Percentiles rank a stretch among this genome's conserved stretches.
phyloP scores from a whole-genome alignment of 805 yeast species.

The Starmera dryadoides region DNA sequence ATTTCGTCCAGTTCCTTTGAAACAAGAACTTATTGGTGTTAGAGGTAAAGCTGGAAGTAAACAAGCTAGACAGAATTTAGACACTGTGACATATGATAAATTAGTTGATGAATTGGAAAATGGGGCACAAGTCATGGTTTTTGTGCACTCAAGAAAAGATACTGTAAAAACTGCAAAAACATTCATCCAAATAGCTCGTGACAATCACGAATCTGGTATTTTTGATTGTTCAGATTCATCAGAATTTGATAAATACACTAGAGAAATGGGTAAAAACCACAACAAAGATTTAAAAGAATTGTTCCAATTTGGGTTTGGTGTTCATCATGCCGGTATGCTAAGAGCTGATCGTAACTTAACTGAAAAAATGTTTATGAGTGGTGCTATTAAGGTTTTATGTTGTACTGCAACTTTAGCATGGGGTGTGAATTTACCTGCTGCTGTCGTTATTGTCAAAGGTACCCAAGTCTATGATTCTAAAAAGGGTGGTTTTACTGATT shows the following conservation, averaged over 20 bases:
- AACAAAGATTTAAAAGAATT: slow-evolving; percentile 78
- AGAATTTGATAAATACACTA: slow-evolving; percentile 35
- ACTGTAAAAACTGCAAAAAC: slow-evolving; percentile 77
- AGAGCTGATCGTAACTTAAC: slow-evolving; percentile 84
- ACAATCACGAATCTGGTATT: slow-evolving; percentile 43
- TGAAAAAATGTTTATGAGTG: slow-evolving; percentile 78
- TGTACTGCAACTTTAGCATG: slow-evolving; percentile 98
- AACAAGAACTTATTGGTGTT: slow-evolving; percentile 83
- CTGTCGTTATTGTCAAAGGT: slow-evolving; percentile 93
- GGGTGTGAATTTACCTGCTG: slow-evolving; percentile 99
- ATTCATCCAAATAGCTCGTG: slow-evolving; percentile 61
- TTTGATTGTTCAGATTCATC: slow-evolving; percentile 51
- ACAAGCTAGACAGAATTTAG: slow-evolving; percentile 63
- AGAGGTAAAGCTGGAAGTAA: slow-evolving; percentile 77
- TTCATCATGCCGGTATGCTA: slow-evolving; percentile 97
- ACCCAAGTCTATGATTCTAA: slow-evolving; percentile 93
- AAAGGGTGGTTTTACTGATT: slow-evolving; percentile 88
- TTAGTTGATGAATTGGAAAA: slow-evolving; percentile 54
- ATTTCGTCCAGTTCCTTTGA: slow-evolving; percentile 89
- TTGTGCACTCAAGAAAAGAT: slow-evolving; percentile 93
- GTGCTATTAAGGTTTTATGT: slow-evolving; percentile 82
- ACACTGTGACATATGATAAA: slow-evolving; percentile 69
- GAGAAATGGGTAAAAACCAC: slow-evolving; percentile 66
- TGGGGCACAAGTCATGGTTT: slow-evolving; percentile 92
- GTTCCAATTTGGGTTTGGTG: slow-evolving; percentile 77